Percentiles rank a stretch among this genome's conserved stretches.
These are phyloP conservation scores for Parasitella parasitica DNA, from an alignment of 371 early-diverging fungal species.

Conservation along the genomic window DNA sequence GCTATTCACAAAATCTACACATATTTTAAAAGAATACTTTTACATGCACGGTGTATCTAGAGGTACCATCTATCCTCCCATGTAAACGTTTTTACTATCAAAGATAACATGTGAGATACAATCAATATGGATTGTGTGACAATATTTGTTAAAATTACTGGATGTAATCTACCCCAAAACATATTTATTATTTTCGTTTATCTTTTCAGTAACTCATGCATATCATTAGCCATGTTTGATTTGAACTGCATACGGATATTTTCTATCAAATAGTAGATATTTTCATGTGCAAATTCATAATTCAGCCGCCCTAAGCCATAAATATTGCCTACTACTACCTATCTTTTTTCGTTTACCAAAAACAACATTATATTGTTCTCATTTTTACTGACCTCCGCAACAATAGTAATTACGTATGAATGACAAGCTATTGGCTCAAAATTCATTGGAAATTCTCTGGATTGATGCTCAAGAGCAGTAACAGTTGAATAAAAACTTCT, in stretches of 20 bases:
- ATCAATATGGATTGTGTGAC: neutral
- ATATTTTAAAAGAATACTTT: too few relatives aligned
- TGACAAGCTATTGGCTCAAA: too few relatives aligned
- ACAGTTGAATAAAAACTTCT: neutral
- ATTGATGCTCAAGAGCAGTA: neutral
- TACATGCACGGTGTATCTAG: too few relatives aligned
- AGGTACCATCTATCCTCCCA: too few relatives aligned
- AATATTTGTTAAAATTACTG: too few relatives aligned
- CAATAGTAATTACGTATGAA: too few relatives aligned
- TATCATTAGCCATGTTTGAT: too few relatives aligned
- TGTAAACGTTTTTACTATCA: neutral
- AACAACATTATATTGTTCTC: too few relatives aligned
- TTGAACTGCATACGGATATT: neutral
- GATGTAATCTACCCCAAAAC: neutral
- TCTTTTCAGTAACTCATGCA: neutral
- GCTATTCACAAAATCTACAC: too few relatives aligned
- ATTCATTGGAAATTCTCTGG: neutral
- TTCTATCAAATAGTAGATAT: neutral
- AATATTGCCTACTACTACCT: too few relatives aligned
- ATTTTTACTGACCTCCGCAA: too few relatives aligned
- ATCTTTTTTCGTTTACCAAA: too few relatives aligned
- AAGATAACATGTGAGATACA: neutral
- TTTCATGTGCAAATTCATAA: neutral
- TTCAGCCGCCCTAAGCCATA: neutral
- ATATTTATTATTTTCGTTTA: neutral